Percentiles rank a stretch among this genome's conserved stretches.
These are phyloP conservation scores for Sporisorium iseilematis-ciliati DNA, from an alignment of 1,284 basidiomycete genomes.

Conservation along the genomic window DNA sequence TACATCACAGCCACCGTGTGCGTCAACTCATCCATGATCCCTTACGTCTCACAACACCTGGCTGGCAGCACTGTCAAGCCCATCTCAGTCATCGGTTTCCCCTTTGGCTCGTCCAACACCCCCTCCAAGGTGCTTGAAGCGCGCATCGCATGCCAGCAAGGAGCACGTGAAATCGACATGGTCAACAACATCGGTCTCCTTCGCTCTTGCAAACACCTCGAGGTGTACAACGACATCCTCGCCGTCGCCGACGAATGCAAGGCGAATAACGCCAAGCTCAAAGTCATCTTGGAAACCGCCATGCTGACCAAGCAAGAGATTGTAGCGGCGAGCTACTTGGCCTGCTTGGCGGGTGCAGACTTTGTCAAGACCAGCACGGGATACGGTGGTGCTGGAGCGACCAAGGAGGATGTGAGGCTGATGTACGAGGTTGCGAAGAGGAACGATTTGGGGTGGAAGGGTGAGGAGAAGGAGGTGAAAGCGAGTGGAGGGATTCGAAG, in stretches of 20 bases:
- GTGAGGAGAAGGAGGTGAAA: slow-evolving; percentile 51
- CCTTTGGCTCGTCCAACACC: slow-evolving; percentile 52
- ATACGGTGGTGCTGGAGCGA: slow-evolving; percentile 60
- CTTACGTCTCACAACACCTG: slow-evolving; percentile 74
- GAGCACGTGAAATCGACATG: slow-evolving; percentile 66
- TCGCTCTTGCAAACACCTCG: slow-evolving; percentile 33
- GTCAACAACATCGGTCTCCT: slow-evolving; percentile 64
- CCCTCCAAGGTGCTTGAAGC: slow-evolving; percentile 56
- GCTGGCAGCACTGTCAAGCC: slow-evolving; percentile 37
- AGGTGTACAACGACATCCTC: slow-evolving; percentile 52
- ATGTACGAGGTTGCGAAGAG: slow-evolving; percentile 54
- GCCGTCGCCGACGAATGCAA: slow-evolving; percentile 51
- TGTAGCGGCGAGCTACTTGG: slow-evolving; percentile 47
- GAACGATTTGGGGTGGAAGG: slow-evolving; percentile 28
- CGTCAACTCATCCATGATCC: slow-evolving; percentile 60
- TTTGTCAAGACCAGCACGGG: slow-evolving; percentile 67
- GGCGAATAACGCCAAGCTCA: slow-evolving; percentile 41
- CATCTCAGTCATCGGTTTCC: slow-evolving; percentile 57
- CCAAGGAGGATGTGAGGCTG: slow-evolving; percentile 53
- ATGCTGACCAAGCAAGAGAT: slow-evolving; percentile 55
- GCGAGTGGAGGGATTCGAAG: slow-evolving; percentile 60
- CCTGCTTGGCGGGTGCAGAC: slow-evolving; percentile 56
- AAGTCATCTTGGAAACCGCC: slow-evolving; percentile 63
- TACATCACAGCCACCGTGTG: slow-evolving; percentile 58
- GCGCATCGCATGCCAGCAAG: slow-evolving; percentile 35